phyloP scores from a whole-genome alignment of 129 eudicot species.

The Scalesia atractyloides region DNA sequence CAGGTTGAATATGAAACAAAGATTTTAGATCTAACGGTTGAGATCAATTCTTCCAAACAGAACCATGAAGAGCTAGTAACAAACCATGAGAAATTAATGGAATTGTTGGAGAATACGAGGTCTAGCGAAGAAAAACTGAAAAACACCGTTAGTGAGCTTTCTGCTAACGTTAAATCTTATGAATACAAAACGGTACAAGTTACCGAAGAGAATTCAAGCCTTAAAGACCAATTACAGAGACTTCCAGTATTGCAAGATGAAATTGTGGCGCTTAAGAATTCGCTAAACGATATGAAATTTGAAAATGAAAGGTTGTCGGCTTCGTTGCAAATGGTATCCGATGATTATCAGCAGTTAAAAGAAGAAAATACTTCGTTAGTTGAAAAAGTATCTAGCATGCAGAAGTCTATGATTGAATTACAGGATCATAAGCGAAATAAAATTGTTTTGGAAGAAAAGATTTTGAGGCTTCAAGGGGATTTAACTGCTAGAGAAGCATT shows the following conservation, averaged over 20 bases:
- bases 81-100: conserved; percentile 46
- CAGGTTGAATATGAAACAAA: conserved; percentile 39
- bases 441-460: conserved; percentile 59
- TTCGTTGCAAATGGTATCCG: conserved; percentile 40
- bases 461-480: conserved; percentile 64
- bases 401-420: conserved; percentile 41
- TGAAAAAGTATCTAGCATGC: conserved; percentile 43
- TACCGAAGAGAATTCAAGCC: conserved; percentile 52
- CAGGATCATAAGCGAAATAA: conserved; percentile 47
- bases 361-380: conserved; percentile 42
- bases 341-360: conserved; percentile 52
- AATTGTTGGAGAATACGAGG: conserved; percentile 37
- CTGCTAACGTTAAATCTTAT: conserved; percentile 38
- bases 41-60: conserved; percentile 40
- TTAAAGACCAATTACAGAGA: conserved; percentile 49
- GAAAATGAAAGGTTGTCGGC: conserved; percentile 55
- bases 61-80: conserved; percentile 37
- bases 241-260: conserved; percentile 60
- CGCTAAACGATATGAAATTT: conserved; percentile 47
- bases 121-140: conserved; percentile 50
- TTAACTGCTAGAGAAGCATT: conserved; percentile 67
- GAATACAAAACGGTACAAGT: conserved; percentile 46
- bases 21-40: conserved; percentile 28
- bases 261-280: conserved; percentile 52
- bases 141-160: conserved; percentile 38